Percentiles rank a stretch among this genome's conserved stretches.
phyloP scores from a whole-genome alignment of 176 grass and related monocot genomes.

The Avena insularis region DNA sequence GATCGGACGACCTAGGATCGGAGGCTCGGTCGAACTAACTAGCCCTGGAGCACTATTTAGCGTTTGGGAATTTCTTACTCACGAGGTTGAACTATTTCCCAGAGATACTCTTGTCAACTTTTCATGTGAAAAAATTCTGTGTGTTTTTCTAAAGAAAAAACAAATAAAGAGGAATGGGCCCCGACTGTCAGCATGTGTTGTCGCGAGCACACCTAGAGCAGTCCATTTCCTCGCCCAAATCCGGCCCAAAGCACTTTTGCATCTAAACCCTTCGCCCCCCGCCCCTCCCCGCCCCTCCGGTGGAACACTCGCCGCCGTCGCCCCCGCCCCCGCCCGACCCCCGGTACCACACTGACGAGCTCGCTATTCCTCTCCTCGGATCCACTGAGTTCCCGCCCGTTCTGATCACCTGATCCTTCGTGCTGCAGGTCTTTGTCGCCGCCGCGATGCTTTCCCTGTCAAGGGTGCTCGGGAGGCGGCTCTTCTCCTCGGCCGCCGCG shows the following conservation, averaged over 20 bases:
- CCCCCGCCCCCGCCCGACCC: conserved; percentile 27
- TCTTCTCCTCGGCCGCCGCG: conserved; percentile 48
- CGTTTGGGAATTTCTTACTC: too few species aligned
- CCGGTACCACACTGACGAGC: neutral
- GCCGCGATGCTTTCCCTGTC: conserved; percentile 70
- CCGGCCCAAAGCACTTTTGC: conserved; percentile 26
- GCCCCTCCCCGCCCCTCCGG: neutral
- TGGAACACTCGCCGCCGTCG: conserved; percentile 38
- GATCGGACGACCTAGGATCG: too few species aligned
- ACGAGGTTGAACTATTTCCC: too few species aligned
- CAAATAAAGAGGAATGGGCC: neutral
- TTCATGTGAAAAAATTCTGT: neutral
- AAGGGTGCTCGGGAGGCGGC: conserved; percentile 57
- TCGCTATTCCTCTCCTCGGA: neutral
- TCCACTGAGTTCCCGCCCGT: neutral
- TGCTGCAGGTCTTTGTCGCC: neutral
- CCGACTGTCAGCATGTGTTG: neutral
- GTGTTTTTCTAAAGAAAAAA: neutral
- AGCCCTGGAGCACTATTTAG: too few species aligned
- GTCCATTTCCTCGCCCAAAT: neutral
- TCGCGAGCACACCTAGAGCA: too few species aligned
- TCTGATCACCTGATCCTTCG: neutral
- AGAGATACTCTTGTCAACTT: too few species aligned
- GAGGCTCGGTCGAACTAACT: too few species aligned
- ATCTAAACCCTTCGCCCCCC: conserved; percentile 34